Percentiles rank a stretch among this genome's conserved stretches.
phyloP scores from a whole-genome alignment of 2,329 filamentous ascomycete species.

The Cladosporium phlei region DNA sequence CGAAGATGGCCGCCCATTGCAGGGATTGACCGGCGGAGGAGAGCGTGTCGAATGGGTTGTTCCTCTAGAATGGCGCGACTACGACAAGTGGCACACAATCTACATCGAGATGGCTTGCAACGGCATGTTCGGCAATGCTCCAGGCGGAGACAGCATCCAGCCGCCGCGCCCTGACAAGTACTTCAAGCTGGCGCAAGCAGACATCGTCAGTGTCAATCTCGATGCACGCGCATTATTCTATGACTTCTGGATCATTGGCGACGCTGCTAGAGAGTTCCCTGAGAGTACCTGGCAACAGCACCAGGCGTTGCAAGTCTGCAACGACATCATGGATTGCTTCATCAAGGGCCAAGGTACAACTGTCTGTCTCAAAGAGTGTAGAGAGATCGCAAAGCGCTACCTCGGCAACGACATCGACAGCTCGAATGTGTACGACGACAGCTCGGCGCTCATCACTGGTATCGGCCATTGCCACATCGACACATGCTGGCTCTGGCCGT shows the following conservation, averaged over 20 bases:
- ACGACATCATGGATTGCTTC: constrained; percentile 85
- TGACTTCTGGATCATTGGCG: constrained; percentile 92
- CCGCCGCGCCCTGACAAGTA: constrained; percentile 81
- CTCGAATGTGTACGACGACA: constrained; percentile 74
- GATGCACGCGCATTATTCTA: constrained; percentile 78
- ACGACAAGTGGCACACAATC: constrained; percentile 75
- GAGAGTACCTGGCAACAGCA: constrained; percentile 84
- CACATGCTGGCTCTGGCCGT: constrained; percentile 98
- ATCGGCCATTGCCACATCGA: constrained; percentile 98
- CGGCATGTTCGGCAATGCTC: constrained; percentile 92
- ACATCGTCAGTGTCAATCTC: constrained; percentile 84
- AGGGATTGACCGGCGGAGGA: constrained; percentile 84
- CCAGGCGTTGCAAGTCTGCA: constrained; percentile 75
- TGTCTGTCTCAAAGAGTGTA: constrained; percentile 71
- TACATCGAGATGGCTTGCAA: constrained; percentile 99
- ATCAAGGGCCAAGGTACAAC: constrained; percentile 68
- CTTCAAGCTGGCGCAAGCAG: constrained; percentile 69
- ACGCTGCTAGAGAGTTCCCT: constrained; percentile 88
- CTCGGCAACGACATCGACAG: constrained; percentile 78
- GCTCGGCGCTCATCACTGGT: constrained; percentile 72
- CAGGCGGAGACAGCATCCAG: constrained; percentile 79
- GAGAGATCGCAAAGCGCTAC: constrained; percentile 78
- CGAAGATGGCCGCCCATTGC: constrained; percentile 79
- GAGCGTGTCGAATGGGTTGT: constrained; percentile 91
- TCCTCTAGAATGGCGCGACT: constrained; percentile 70